Conservation (phyloP, 2,329 filamentous ascomycete species). For the Graphilbum fragrans region DNA sequence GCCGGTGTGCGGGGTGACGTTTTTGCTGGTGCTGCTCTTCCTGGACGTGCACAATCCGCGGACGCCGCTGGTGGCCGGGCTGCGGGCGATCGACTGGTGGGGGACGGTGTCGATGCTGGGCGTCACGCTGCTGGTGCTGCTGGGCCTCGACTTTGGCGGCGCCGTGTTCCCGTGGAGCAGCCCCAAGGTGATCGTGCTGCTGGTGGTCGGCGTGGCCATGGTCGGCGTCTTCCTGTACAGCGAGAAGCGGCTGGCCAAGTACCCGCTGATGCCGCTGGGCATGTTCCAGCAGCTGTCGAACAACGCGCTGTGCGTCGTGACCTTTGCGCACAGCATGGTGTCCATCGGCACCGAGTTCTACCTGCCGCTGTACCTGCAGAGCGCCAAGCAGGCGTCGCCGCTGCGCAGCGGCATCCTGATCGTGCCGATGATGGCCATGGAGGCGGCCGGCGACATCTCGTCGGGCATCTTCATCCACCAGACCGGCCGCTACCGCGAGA, state of each 20-base stretch:
- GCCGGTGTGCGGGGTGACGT: constrained; percentile 13
- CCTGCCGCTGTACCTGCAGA: constrained; percentile 34
- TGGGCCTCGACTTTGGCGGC: constrained; percentile 45
- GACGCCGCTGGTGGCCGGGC: constrained; percentile 44
- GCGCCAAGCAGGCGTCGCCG: constrained; percentile 32
- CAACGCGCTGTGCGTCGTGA: constrained; percentile 30
- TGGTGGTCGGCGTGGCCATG: constrained; percentile 23
- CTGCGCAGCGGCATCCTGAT: constrained; percentile 38
- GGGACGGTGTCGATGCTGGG: constrained; percentile 49
- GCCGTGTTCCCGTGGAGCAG: constrained; percentile 43
- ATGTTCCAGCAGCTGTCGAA: constrained; percentile 34
- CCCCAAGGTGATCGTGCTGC: constrained; percentile 40
- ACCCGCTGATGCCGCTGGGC: constrained; percentile 29
- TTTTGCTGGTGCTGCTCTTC: constrained; percentile 10
- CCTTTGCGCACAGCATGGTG: constrained; percentile 37
- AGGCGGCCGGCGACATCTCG: constrained; percentile 30
- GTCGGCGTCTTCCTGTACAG: constrained; percentile 30
- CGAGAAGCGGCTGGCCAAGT: constrained; percentile 29
- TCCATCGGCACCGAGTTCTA: constrained; percentile 36
- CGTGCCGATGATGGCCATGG: constrained; percentile 37
- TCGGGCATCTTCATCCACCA: constrained; percentile 32
- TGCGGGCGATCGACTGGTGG: constrained; percentile 46
- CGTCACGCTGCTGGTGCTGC: constrained; percentile 50
- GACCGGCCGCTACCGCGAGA: constrained; percentile 41
- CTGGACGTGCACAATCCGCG: constrained; percentile 22